Conservation (phyloP, 805 yeast species). For the Brettanomyces naardenensis region DNA sequence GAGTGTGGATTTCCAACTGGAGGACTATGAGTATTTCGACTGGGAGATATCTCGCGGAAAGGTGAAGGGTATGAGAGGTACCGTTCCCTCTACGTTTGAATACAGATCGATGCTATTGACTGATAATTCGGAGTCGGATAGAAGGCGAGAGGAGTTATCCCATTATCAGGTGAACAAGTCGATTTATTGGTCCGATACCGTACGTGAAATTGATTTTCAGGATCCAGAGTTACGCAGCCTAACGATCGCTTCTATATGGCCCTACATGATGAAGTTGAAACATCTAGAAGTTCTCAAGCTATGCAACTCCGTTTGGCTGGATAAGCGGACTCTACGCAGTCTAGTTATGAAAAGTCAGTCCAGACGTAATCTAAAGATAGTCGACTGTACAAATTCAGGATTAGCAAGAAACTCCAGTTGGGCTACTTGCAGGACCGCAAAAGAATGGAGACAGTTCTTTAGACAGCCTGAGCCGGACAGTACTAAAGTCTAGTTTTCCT, state of each 20-base stretch:
- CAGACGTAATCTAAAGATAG: slow-evolving; percentile 12
- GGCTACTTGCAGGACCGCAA: slow-evolving; percentile 25
- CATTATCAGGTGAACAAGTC: slow-evolving; percentile 13
- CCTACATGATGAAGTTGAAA: slow-evolving; percentile 10
- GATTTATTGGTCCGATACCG: slow-evolving; percentile 24
- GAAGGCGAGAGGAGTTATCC: slow-evolving; percentile 4
- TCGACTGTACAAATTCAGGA: slow-evolving; percentile 42
- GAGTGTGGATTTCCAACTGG: slow-evolving; percentile 57
- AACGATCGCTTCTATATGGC: slow-evolving; percentile 40
- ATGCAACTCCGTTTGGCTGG: slow-evolving; percentile 27
- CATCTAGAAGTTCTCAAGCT: slow-evolving; percentile 19
- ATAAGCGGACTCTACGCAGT: slow-evolving; percentile 19
- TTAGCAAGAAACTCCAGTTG: slow-evolving; percentile 40
- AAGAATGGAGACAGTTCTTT: slow-evolving; percentile 21
- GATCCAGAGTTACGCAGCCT: slow-evolving; percentile 23
- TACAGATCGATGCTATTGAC: slow-evolving; percentile 25
- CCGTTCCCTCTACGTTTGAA: slow-evolving; percentile 5
- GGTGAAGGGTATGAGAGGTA: slow-evolving; percentile 2
- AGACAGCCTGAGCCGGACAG: too few relatives aligned
- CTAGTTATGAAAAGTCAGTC: slow-evolving; percentile 11
- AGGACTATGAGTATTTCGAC: slow-evolving; percentile 30
- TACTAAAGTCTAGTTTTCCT: background rate
- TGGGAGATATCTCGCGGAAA: slow-evolving; percentile 18
- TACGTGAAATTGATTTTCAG: slow-evolving; percentile 25
- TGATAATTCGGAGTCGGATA: slow-evolving; percentile 16